Base-by-base conservation (phyloP, 192 early-diverging fungal species). In the Umbelopsis sp. region DNA sequence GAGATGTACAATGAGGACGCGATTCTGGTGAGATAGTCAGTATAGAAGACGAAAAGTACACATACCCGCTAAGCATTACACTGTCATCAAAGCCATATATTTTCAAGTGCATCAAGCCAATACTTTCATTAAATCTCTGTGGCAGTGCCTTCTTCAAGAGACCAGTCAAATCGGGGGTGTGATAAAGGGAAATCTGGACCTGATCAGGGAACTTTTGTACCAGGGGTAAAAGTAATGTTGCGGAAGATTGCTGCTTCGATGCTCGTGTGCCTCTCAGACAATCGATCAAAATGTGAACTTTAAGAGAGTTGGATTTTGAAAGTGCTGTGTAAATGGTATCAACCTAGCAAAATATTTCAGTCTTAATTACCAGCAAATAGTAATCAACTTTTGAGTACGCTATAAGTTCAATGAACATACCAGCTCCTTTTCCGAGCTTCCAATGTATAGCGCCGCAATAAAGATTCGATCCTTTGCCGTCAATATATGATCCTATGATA, bases 81-180 rank as follows among this genome's bases (percentile, higher is more conserved):
- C 84, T 77, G 72, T 97, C 87, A 77, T 99, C 97, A 79, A 96
- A 95, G 2, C 91, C 82, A 78, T 96, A 98, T 8, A 89, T 83
- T 78, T 99, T 99, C 71, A 97, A 90, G 74, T 99, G 98, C 88
- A 95, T 92, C 71, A 99, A 80, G 0, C 96, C 98, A 80, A 97
- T 90, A 7, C 85, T 88, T 81, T 99, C 98, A 75, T 95, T 98
- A 72, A 95, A 96, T 47, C 98, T 71, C 72, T 86, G 89, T 24
- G 96, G 96, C 71, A 95, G 85, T 31, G 88, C 59, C 45, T 83
- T 80, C 72, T 94, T 94, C 49, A 89, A 77, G 45, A 90, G 3
- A 9, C 90, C 89, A 17, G 74, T 88, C n/a, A 93, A 80, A 71
- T 89, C 89, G 20, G 96, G 97, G 10, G 96, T 93, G 54, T 96